Conservation (phyloP, 2,329 filamentous ascomycete species). For the Botrytis cinerea region DNA sequence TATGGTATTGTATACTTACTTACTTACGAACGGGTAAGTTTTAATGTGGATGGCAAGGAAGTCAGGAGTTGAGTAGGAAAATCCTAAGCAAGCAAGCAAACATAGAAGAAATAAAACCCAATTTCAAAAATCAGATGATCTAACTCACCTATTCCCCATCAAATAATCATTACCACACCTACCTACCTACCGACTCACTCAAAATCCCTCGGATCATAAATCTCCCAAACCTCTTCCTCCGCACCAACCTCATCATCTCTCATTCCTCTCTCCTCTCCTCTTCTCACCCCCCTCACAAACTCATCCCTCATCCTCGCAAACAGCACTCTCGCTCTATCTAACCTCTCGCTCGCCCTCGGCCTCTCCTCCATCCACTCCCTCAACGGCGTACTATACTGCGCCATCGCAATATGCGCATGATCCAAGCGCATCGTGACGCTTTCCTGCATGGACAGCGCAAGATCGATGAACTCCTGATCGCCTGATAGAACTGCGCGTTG, state of each 20-base stretch:
- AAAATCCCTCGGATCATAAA: not conserved
- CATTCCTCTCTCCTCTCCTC: accelerated
- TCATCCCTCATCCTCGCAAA: not conserved
- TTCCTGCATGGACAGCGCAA: not conserved
- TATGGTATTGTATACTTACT: not conserved
- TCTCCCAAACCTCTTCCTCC: not conserved
- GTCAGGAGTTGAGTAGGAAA: accelerated
- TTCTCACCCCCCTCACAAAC: not conserved
- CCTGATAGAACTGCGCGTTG: too few species aligned
- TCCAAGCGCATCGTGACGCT: not conserved
- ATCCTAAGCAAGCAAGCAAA: not conserved
- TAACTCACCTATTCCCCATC: not conserved
- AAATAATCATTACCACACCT: accelerated
- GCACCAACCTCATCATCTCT: too few species aligned
- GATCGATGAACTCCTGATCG: not conserved
- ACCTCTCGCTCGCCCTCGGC: not conserved
- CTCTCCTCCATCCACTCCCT: not conserved
- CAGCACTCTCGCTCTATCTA: not conserved
- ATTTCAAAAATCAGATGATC: not conserved
- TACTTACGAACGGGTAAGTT: not conserved
- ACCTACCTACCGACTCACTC: not conserved
- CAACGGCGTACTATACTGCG: not conserved
- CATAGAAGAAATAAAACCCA: not conserved
- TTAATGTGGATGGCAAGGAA: accelerated
- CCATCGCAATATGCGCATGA: not conserved